Conservation (phyloP, 106 monocot species). For the Phalaenopsis equestris region DNA sequence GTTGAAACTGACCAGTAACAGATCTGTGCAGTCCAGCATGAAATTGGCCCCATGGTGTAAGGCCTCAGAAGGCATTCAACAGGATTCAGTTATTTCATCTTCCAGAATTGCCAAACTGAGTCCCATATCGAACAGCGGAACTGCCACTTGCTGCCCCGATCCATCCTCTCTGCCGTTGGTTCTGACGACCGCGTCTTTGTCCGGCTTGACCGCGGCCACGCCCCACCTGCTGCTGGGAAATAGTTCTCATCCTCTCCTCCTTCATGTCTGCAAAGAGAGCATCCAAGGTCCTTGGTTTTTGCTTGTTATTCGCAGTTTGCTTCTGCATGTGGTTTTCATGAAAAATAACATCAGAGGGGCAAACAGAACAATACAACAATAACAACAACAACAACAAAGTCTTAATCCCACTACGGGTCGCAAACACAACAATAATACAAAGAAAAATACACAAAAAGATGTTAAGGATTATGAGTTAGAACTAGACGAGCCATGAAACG, state of each 20-base stretch:
- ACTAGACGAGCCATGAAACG: neutral
- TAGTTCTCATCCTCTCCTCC: conserved; percentile 36
- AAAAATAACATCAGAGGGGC: neutral
- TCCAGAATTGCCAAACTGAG: neutral
- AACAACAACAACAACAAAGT: no score
- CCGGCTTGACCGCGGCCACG: neutral
- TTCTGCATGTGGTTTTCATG: neutral
- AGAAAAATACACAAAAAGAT: neutral
- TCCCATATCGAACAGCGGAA: neutral
- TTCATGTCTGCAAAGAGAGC: conserved; percentile 53
- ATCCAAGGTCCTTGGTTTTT: conserved; percentile 58
- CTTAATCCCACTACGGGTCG: no score
- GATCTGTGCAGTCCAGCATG: neutral
- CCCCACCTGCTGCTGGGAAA: conserved; percentile 16
- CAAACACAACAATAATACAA: neutral
- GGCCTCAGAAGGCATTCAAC: neutral
- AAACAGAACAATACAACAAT: no score
- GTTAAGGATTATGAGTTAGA: neutral
- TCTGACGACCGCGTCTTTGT: neutral
- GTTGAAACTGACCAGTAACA: neutral
- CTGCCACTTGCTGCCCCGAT: neutral
- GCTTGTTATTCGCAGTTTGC: conserved; percentile 11
- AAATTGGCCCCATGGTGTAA: neutral
- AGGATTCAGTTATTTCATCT: neutral
- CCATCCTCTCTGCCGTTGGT: neutral